These are phyloP conservation scores for Agrocybe chaxingu DNA, from an alignment of 768 basidiomycete genomes.

Conservation along the genomic window DNA sequence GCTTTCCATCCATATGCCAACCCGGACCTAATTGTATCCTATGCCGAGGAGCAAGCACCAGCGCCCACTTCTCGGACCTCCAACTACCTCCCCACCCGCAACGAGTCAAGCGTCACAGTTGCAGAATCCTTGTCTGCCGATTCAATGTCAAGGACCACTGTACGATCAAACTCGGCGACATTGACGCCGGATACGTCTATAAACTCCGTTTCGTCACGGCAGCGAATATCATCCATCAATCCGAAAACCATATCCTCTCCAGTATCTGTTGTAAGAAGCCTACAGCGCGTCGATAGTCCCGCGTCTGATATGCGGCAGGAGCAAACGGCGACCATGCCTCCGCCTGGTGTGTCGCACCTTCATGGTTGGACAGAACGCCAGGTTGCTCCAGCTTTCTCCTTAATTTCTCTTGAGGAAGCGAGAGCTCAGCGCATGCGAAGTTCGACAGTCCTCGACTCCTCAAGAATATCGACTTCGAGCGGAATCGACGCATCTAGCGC, in stretches of 20 bases:
- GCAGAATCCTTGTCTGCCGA: slow-evolving; percentile 35
- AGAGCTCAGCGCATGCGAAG: slow-evolving; percentile 66
- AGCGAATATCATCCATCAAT: slow-evolving; percentile 34
- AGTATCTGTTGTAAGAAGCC: slow-evolving; percentile 35
- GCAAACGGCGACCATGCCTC: slow-evolving; percentile 11
- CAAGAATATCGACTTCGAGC: slow-evolving; percentile 21
- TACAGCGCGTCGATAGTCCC: slow-evolving; percentile 19
- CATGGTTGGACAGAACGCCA: slow-evolving; percentile 52
- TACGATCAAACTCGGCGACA: slow-evolving; percentile 22
- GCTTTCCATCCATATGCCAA: slow-evolving; percentile 77
- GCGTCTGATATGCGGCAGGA: slow-evolving; percentile 25
- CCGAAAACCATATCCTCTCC: slow-evolving; percentile 59
- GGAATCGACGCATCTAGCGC: slow-evolving; percentile 22
- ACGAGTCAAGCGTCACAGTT: slow-evolving; percentile 51
- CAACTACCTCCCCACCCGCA: slow-evolving; percentile 30
- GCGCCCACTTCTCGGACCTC: slow-evolving; percentile 26
- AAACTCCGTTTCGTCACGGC: slow-evolving; percentile 23
- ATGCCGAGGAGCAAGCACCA: slow-evolving; percentile 28
- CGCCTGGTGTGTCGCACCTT: slow-evolving; percentile 28
- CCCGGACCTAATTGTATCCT: slow-evolving; percentile 55
- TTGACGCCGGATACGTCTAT: slow-evolving; percentile 33
- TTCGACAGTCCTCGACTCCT: slow-evolving; percentile 30
- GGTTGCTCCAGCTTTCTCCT: slow-evolving; percentile 49
- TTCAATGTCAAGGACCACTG: slow-evolving; percentile 28
- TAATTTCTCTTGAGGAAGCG: slow-evolving; percentile 79